Percentiles rank a stretch among this genome's conserved stretches.
Conservation (phyloP, 768 basidiomycete species). For the Lenzites betulinus region DNA sequence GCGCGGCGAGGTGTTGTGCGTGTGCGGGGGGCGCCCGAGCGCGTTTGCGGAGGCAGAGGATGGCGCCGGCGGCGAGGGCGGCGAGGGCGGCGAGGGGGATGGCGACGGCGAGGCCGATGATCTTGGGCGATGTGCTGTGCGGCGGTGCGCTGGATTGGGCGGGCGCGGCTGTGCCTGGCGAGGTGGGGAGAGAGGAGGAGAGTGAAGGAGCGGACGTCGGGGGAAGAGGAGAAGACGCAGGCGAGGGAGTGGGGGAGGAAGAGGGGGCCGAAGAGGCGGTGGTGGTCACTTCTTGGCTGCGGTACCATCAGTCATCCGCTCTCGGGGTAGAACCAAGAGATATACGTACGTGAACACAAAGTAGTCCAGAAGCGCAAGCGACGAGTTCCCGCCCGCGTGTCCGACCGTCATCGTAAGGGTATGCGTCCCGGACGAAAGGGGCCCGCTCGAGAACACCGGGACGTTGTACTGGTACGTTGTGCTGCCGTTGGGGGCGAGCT, state of each 20-base stretch:
- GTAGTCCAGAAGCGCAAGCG: constrained; percentile 40
- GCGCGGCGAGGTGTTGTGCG: too few relatives aligned
- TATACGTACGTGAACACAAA: constrained; percentile 41
- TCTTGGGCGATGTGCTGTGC: neutral
- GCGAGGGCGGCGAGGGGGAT: neutral
- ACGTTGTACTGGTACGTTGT: constrained; percentile 35
- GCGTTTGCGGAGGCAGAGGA: neutral
- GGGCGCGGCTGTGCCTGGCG: neutral
- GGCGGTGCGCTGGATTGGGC: neutral
- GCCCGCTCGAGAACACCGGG: constrained; percentile 35
- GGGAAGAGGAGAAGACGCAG: too few relatives aligned
- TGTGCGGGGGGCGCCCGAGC: too few relatives aligned
- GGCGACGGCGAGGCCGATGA: neutral
- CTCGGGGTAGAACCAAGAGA: neutral
- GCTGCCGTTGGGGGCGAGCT: constrained; percentile 21
- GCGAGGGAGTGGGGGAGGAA: too few relatives aligned
- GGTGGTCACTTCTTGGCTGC: neutral
- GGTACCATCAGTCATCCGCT: neutral
- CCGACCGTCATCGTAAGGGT: constrained; percentile 38
- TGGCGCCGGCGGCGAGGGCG: neutral
- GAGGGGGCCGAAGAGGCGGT: neutral
- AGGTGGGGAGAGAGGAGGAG: neutral
- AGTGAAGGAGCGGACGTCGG: too few relatives aligned
- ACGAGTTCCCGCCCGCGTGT: constrained; percentile 28
- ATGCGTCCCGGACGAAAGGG: constrained; percentile 33